Evolutionary conservation across 2,329 filamentous ascomycete species (phyloP), one percentile per base, ranked within the genome.

Genomic region (Fusarium subglutinans): DNA sequence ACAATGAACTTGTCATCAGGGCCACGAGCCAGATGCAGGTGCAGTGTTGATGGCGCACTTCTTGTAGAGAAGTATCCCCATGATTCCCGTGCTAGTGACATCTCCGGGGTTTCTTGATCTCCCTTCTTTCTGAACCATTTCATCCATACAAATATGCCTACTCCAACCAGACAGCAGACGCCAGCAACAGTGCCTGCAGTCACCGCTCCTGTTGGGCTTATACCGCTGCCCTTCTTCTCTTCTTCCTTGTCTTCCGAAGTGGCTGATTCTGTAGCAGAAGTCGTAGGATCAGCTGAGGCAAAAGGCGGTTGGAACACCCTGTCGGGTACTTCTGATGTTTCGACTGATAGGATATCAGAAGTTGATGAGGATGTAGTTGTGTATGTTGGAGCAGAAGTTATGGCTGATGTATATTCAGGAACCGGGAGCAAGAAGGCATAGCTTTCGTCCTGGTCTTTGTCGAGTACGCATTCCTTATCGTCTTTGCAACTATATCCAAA

Each of bases 81-180:
- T 17, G 75, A 69, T 44, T 74, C 66, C 37, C 59, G 64, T 2
- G 55, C 59, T 8, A 66, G 54, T 55, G 43, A 51, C 35, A 51
- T 64, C 3, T 37, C 33, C 40, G 67, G 51, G 13, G 64, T 76
- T 11, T 59, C 53, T 35, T 47, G 51, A 18, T 13, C 45, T 12
- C 37, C 50, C 56, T 62, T 74, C 73, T 72, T 77, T 61, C 77
- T 68, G 51, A 77, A 72, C 73, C 73, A 78, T 57, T 75, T 77
- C 56, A 79, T 59, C 77, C 77, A 79, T 26, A 79, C 40, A 47
- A 78, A 75, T 45, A 79, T 68, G 18, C 76, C 74, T 30, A 79
- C 53, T 20, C 70, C 77, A 26, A 69, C 66, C 41, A 73, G 40
- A 38, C 66, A 73, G 47, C 76, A 79, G 37, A 79, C 69, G 18